Conservation (phyloP, 164 flowering plant species). For the Berberis vulgaris region DNA sequence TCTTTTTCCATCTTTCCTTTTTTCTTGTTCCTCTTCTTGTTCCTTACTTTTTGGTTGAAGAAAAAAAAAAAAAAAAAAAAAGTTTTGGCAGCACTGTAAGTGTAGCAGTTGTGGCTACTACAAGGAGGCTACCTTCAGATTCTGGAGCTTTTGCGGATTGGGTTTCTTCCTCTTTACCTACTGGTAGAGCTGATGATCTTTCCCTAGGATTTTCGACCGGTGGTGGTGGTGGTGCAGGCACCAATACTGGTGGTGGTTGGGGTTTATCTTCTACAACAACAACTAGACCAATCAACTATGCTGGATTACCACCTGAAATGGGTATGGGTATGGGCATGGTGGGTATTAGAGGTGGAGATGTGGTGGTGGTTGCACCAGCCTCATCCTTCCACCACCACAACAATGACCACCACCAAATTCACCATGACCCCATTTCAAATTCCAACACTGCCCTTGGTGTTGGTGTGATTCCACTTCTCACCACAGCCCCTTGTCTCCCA, state of each 20-base stretch:
- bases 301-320: slow-evolving; percentile 33
- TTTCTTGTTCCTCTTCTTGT: no score
- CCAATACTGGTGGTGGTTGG: slow-evolving; percentile 12
- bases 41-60: neutral
- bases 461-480: slow-evolving; percentile 61
- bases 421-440: slow-evolving; percentile 9
- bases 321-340: slow-evolving; percentile 50
- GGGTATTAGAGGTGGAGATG: slow-evolving; percentile 55
- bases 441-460: slow-evolving; percentile 35
- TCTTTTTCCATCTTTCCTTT: no score
- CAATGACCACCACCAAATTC: slow-evolving; percentile 14
- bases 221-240: slow-evolving; percentile 3
- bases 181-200: slow-evolving; percentile 50
- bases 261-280: slow-evolving; percentile 18
- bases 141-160: slow-evolving; percentile 80
- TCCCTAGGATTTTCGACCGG: slow-evolving; percentile 50
- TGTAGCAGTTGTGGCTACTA: slow-evolving; percentile 69
- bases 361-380: slow-evolving; percentile 63
- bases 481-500: slow-evolving; percentile 32
- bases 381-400: slow-evolving; percentile 37
- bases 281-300: slow-evolving; percentile 34
- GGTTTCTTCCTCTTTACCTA: slow-evolving; percentile 53
- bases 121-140: slow-evolving; percentile 51
- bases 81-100: neutral
- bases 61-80: neutral